Evolutionary conservation across 2,329 filamentous ascomycete genomes (phyloP).

Genomic region (Cercospora beticola): DNA sequence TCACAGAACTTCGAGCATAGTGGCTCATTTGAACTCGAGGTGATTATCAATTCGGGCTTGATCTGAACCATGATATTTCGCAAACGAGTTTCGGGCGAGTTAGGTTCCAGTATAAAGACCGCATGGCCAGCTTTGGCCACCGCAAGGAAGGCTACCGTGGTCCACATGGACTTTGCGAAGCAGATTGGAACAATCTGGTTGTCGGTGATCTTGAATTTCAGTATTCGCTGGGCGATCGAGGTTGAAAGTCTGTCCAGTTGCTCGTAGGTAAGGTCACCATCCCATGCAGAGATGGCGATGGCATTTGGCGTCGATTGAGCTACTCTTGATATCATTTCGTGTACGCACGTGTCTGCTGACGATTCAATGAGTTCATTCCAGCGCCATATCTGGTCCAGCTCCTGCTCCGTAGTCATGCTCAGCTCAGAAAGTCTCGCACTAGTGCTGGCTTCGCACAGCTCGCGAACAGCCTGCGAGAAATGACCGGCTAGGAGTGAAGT

Average conservation of each 20-base stretch:
- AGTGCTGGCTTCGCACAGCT: conserved; percentile 3
- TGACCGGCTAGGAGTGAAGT: conserved; percentile 7
- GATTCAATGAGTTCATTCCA: not conserved
- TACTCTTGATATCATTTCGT: conserved; percentile 1
- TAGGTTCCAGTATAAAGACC: conserved; percentile 26
- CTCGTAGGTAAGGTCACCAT: conserved; percentile 33
- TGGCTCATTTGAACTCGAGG: not conserved
- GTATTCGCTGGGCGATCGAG: not conserved
- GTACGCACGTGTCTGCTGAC: not conserved
- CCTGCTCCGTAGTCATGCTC: conserved; percentile 2
- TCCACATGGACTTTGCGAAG: conserved; percentile 35
- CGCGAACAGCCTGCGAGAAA: conserved; percentile 10
- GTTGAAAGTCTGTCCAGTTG: conserved; percentile 22
- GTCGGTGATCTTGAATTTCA: not conserved
- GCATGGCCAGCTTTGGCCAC: conserved; percentile 35
- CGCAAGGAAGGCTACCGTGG: conserved; percentile 29
- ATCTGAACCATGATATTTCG: conserved; percentile 32
- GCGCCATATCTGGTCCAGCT: conserved; percentile 6
- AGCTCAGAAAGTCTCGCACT: not conserved
- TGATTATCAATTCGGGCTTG: conserved; percentile 21
- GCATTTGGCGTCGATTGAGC: conserved; percentile 1
- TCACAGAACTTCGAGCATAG: not conserved
- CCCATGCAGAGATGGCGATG: conserved; percentile 28
- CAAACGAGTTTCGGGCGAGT: conserved; percentile 29
- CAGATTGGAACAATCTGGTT: conserved; percentile 28